Conservation (phyloP, 2,329 filamentous ascomycete genomes). For the Cladosporium cucumerinum region DNA sequence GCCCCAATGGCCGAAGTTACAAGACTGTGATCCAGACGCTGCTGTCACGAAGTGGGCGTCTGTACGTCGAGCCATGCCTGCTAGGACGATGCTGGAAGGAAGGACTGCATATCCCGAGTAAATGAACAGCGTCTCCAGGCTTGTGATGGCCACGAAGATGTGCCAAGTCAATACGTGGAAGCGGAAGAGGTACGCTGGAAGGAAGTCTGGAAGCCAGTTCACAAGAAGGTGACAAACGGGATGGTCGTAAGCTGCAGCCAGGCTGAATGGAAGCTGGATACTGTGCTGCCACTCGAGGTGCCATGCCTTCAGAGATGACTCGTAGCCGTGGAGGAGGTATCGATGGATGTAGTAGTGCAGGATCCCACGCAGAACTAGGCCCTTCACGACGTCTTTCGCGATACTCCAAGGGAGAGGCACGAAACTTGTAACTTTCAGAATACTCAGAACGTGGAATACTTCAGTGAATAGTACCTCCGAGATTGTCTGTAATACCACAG, state of each 20-base stretch:
- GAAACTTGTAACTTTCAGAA: constrained; percentile 56
- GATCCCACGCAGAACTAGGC: constrained; percentile 57
- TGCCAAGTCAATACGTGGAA: constrained; percentile 72
- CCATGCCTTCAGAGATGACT: constrained; percentile 33
- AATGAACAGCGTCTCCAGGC: constrained; percentile 63
- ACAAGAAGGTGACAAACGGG: constrained; percentile 62
- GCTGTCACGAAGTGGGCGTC: constrained; percentile 54
- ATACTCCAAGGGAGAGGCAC: constrained; percentile 63
- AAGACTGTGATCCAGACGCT: constrained; percentile 30
- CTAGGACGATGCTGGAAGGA: constrained; percentile 56
- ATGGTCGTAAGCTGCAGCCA: constrained; percentile 66
- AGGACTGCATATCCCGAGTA: constrained; percentile 65
- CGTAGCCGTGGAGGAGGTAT: constrained; percentile 59
- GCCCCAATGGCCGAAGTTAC: constrained; percentile 51
- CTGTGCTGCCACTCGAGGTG: constrained; percentile 59
- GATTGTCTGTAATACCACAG: constrained; percentile 51
- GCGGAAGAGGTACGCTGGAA: constrained; percentile 62
- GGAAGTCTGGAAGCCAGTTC: constrained; percentile 62
- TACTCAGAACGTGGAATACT: constrained; percentile 51
- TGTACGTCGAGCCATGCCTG: constrained; percentile 55
- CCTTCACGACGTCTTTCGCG: constrained; percentile 52
- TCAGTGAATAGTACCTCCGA: constrained; percentile 56
- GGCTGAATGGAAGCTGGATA: constrained; percentile 56
- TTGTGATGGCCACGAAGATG: constrained; percentile 60
- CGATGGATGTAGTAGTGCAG: constrained; percentile 74